Percentiles rank a stretch among this genome's conserved stretches.
Evolutionary conservation across 164 flowering plant genomes (phyloP).

Genomic region (Euptelea pleiosperma): DNA sequence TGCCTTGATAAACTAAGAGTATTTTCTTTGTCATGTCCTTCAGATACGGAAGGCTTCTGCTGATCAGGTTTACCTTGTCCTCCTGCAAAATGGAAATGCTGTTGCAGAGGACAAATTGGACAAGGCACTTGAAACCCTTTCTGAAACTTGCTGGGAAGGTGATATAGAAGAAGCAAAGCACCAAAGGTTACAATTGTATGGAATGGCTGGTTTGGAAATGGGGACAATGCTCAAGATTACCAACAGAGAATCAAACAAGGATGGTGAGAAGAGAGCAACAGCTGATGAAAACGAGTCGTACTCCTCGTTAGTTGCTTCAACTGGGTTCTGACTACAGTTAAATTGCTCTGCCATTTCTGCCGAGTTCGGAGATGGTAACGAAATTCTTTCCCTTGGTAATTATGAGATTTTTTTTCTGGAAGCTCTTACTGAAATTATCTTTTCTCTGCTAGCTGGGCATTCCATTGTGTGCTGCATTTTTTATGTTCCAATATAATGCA

Average conservation of each 20-base stretch:
- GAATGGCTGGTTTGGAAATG: constrained; percentile 50
- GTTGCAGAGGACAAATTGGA: constrained; percentile 57
- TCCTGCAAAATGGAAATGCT: constrained; percentile 64
- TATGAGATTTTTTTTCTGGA: not conserved
- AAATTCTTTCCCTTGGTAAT: not conserved
- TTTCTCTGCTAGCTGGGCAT: too few relatives aligned
- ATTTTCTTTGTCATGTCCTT: not conserved
- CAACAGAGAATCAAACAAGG: constrained; percentile 14
- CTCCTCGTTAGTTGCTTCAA: constrained; percentile 75
- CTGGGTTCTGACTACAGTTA: constrained; percentile 52
- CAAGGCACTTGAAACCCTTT: constrained; percentile 65
- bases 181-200: constrained; percentile 42
- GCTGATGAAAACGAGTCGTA: constrained; percentile 82
- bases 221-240: constrained; percentile 16
- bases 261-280: constrained; percentile 14
- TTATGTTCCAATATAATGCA: too few relatives aligned
- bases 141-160: constrained; percentile 93
- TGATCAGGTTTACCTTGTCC: constrained; percentile 88
- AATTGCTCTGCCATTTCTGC: not conserved
- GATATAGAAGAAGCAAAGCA: constrained; percentile 62
- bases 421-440: not conserved
- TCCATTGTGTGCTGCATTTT: too few relatives aligned
- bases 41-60: constrained; percentile 90
- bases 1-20: not conserved
- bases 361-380: not conserved